These are phyloP conservation scores for Solanum gandarillasii DNA, from an alignment of 257 asterid species.

Conservation along the genomic window DNA sequence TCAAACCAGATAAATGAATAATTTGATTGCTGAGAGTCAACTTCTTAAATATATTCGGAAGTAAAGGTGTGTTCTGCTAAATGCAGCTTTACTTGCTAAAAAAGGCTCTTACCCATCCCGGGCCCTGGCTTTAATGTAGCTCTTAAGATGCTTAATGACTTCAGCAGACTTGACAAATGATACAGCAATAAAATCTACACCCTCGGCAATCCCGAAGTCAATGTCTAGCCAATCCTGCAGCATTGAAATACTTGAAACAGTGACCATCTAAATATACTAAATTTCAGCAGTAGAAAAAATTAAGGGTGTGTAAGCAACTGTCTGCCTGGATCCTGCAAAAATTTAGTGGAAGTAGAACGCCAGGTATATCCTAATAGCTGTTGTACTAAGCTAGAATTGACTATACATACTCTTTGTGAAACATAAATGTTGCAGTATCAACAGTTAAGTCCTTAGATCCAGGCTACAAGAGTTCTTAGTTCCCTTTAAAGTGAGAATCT, in stretches of 20 bases:
- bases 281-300: not conserved
- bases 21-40: not conserved
- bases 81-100: not conserved
- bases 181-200: conserved; percentile 94
- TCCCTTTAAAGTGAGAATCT: not conserved
- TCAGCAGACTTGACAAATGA: conserved; percentile 99
- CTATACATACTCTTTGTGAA: not conserved
- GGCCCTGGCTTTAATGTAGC: conserved; percentile 92
- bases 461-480: not conserved
- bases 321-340: not conserved
- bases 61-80: not conserved
- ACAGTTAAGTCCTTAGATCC: not conserved
- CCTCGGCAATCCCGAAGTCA: conserved; percentile 94
- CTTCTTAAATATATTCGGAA: not conserved
- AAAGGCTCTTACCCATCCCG: conserved; percentile 58
- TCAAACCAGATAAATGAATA: not conserved
- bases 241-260: conserved; percentile 4
- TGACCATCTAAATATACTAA: conserved; percentile 7
- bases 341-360: not conserved
- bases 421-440: not conserved
- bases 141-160: conserved; percentile 87
- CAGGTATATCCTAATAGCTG: not conserved
- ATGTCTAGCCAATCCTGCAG: conserved; percentile 96
- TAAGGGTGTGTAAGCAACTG: not conserved
- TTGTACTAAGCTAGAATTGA: not conserved